phyloP scores from a whole-genome alignment of 495 filamentous ascomycete genomes.

The Aspergillus cristatus region DNA sequence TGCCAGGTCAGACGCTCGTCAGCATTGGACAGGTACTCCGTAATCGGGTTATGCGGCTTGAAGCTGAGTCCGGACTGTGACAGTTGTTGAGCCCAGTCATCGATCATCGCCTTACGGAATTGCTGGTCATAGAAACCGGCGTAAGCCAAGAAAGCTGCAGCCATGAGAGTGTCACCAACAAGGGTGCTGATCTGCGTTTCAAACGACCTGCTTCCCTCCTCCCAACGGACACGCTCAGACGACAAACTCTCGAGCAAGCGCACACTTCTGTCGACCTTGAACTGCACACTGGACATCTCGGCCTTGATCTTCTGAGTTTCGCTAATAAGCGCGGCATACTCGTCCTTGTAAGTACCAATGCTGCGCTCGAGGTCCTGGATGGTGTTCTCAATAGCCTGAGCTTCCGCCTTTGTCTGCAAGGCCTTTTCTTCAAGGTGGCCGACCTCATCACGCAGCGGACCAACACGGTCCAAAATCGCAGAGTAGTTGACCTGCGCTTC shows the following conservation, averaged over 20 bases:
- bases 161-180: constrained; percentile 88
- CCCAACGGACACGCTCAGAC: constrained; percentile 87
- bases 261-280: constrained; percentile 95
- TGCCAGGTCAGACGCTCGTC: constrained; percentile 95
- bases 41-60: constrained; percentile 90
- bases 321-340: constrained; percentile 93
- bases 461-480: constrained; percentile 90
- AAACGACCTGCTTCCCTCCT: constrained; percentile 94
- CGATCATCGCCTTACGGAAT: constrained; percentile 93
- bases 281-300: constrained; percentile 92
- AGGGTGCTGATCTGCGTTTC: constrained; percentile 95
- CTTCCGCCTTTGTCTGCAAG: constrained; percentile 86
- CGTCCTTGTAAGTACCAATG: constrained; percentile 92
- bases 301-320: constrained; percentile 95
- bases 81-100: constrained; percentile 93
- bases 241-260: constrained; percentile 89
- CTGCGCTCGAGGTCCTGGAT: constrained; percentile 77
- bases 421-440: constrained; percentile 77
- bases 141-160: constrained; percentile 96
- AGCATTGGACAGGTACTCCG: constrained; percentile 92
- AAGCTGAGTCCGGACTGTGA: constrained; percentile 80
- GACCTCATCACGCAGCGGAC: constrained; percentile 88
- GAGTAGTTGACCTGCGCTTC: constrained; percentile 96
- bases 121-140: constrained; percentile 96
- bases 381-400: constrained; percentile 80